Base-by-base conservation (phyloP, 2,329 filamentous ascomycete species). In the Leptographium flavum region DNA sequence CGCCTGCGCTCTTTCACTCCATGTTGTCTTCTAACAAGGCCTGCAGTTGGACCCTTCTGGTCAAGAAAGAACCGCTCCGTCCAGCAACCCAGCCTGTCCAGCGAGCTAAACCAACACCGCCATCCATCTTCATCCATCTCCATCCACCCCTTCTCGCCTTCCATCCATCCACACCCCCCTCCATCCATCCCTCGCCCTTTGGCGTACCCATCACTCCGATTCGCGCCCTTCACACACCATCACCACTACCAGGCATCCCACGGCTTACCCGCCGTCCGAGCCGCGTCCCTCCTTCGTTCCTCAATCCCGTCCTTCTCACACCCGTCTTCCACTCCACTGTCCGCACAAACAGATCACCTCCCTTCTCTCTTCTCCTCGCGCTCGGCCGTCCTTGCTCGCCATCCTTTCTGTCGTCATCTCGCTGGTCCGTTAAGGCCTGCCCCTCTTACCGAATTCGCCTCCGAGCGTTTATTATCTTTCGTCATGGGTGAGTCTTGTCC, bases 401-500 rank as follows among this genome's bases (percentile, higher is more conserved):
- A 21, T 37, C 37, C 41, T 30, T n/a, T 28, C 30, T 22, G 27
- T 45, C 38, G 30, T 45, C 43, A 22, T 19, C 39, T 32, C 39
- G 10, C 39, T 17, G 17, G 27, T 27, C 30, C 32, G 19, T 42
- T 23, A 28, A 36, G n/a, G 4, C 28, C 35, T n/a, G 32, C 35
- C 35, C 28, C 39, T 42, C 45, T 15, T 31, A 32, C 45, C 38
- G 32, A 33, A 36, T 36, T 41, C 35, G 25, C 28, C 32, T 39
- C 37, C 19, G 31, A 32, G 37, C 32, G 27, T 41, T 41, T 13
- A 32, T 30, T 30, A 15, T 23, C 22, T 48, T 42, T 50, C 44
- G 43, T 27, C 46, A 50, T 50, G 48, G 48, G 48, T 50, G 46
- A 47, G 48, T 48, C 15, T 5, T 35, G 25, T 41, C 23, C 19